Evolutionary conservation across 2,329 filamentous ascomycete species (phyloP).

Genomic region (Xylaria sp.): DNA sequence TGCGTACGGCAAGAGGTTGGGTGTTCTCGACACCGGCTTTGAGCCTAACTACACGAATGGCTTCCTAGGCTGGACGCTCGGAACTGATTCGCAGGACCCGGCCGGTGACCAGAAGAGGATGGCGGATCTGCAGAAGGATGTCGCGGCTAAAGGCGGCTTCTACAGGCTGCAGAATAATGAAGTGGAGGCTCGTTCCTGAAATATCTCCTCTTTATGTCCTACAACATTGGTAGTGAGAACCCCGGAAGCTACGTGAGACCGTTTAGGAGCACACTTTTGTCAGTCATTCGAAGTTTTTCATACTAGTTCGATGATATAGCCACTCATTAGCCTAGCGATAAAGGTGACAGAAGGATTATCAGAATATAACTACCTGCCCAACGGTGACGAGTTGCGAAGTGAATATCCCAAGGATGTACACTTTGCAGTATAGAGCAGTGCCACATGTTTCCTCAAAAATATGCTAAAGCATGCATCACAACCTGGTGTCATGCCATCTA

Average conservation of each 20-base stretch:
- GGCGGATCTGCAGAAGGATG: constrained; percentile 69
- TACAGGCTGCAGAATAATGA: constrained; percentile 35
- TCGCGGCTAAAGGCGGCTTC: constrained; percentile 70
- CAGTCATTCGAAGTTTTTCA: background rate
- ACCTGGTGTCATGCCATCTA: constrained; percentile 21
- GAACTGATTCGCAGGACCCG: constrained; percentile 69
- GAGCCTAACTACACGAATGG: constrained; percentile 76
- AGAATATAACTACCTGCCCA: background rate
- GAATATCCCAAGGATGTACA: background rate
- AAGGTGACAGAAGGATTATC: background rate
- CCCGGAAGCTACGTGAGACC: background rate
- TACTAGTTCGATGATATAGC: background rate
- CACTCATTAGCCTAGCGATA: background rate
- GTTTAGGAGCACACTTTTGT: background rate
- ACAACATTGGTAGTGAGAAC: background rate
- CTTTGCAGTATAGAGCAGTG: background rate
- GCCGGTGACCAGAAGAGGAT: constrained; percentile 77
- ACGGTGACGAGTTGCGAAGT: background rate
- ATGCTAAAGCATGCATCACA: background rate
- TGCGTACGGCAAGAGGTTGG: constrained; percentile 74
- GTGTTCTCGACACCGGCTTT: constrained; percentile 67
- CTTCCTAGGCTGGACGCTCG: constrained; percentile 70
- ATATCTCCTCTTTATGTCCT: background rate
- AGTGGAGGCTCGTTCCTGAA: constrained; percentile 2
- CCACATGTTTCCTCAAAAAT: background rate